phyloP scores from a whole-genome alignment of 805 yeast genomes.

The Candida incommunis region DNA sequence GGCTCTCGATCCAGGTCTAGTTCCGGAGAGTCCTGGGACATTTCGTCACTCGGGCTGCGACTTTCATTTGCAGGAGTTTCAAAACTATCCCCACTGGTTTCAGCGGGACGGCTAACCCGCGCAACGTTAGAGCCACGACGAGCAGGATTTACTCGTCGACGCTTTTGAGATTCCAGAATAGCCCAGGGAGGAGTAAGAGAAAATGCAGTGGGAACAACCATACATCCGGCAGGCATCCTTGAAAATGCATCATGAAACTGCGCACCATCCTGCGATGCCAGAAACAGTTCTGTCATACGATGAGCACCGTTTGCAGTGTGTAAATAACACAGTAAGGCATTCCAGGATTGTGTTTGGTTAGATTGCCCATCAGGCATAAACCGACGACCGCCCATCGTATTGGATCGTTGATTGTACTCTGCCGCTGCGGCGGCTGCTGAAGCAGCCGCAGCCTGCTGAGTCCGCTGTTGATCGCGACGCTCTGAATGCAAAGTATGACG shows the following conservation, averaged over 20 bases:
- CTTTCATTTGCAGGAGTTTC: too few species aligned
- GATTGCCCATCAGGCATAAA: background rate
- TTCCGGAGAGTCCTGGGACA: too few species aligned
- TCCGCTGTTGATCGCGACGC: too few species aligned
- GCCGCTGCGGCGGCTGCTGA: too few species aligned
- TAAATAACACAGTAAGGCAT: background rate
- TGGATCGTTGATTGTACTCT: too few species aligned
- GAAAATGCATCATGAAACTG: background rate
- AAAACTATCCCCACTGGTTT: too few species aligned
- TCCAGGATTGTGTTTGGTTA: background rate
- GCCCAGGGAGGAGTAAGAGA: background rate
- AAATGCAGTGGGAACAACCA: background rate
- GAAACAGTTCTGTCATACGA: background rate
- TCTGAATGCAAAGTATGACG: too few species aligned
- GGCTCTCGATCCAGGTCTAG: too few species aligned
- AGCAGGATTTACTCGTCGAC: background rate
- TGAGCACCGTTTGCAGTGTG: slow-evolving; percentile 1
- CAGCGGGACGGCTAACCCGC: too few species aligned
- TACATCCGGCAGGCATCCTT: background rate
- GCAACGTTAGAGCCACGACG: background rate
- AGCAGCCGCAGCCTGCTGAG: too few species aligned
- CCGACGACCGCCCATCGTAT: too few species aligned
- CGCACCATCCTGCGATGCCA: background rate
- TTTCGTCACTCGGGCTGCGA: too few species aligned
- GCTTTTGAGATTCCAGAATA: background rate